Evolutionary conservation across 2,329 filamentous ascomycete species (phyloP), one percentile per base, ranked within the genome.

Genomic region (Colletotrichum kahawae): DNA sequence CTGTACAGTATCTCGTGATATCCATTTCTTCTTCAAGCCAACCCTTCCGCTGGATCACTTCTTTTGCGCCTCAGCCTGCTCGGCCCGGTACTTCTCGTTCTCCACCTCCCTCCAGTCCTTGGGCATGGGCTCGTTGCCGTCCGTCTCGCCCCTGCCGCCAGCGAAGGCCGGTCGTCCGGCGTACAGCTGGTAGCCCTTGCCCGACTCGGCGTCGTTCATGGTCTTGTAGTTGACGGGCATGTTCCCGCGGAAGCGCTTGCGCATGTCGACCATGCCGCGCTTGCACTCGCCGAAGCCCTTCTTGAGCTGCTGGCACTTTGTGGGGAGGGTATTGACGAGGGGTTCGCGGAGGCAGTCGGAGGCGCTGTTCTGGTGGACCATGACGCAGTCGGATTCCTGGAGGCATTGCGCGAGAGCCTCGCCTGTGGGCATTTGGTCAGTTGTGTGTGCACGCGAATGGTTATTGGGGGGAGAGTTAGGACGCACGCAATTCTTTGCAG

Each of bases 261-360:
- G 95, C 97, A 99, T 99, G 84, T 99, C 97, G 79, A 98, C 94
- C 92, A 98, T 92, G 78, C 97, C 97, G 78, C 96, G 94, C 82
- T 98, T 97, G 90, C 97, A 99, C 83, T 98, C 95, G 83, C 95
- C 94, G 81, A 97, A 97, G 60, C 95, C 95, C 84, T 95, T 96
- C 84, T 96, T 95, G 75, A 99, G 90, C 85, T 98, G 96, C 83
- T 96, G 95, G 86, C 97, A 99, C 85, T 94, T 93, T 29, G 91
- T 93, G 24, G 97, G 96, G 16, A 99, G 92, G 8, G 93, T 93
- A 77, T 97, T 93, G 83, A 92, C 89, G 77, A 98, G 92, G 5
- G 96, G 96, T 21, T 93, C 90, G 64, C 95, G 94, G 60, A 99
- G 92, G 85, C 97, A 99, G 82, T 98, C 96, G 83, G 93, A 90